Conservation (phyloP, 2,329 filamentous ascomycete genomes). For the Berkeleyomyces basicola region DNA sequence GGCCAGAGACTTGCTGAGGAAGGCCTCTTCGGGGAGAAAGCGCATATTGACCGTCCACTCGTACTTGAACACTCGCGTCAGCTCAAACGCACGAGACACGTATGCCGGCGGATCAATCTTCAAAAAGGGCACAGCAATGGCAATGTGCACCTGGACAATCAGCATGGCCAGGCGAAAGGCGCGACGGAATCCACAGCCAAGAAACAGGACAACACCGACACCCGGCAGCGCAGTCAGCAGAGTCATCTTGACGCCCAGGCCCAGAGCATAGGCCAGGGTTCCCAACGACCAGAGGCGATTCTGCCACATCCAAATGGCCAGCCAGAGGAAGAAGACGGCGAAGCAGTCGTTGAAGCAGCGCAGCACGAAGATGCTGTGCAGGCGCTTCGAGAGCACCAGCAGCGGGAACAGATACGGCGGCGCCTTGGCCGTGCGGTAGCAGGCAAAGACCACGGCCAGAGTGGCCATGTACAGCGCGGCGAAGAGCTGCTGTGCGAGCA, state of each 20-base stretch:
- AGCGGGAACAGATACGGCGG: slow-evolving; percentile 80
- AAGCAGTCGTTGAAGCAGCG: slow-evolving; percentile 94
- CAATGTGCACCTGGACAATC: slow-evolving; percentile 63
- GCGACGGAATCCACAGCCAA: slow-evolving; percentile 52
- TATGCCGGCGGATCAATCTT: slow-evolving; percentile 52
- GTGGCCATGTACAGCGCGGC: slow-evolving; percentile 61
- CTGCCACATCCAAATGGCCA: slow-evolving; percentile 65
- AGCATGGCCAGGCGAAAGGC: slow-evolving; percentile 54
- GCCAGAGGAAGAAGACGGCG: slow-evolving; percentile 67
- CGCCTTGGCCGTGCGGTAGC: slow-evolving; percentile 61
- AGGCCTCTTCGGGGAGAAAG: slow-evolving; percentile 70
- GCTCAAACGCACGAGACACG: slow-evolving; percentile 68
- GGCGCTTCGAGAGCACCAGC: slow-evolving; percentile 72
- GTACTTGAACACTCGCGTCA: slow-evolving; percentile 81
- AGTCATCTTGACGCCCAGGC: slow-evolving; percentile 91
- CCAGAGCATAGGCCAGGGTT: slow-evolving; percentile 56
- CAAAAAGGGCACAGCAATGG: slow-evolving; percentile 51
- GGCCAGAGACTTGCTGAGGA: slow-evolving; percentile 55
- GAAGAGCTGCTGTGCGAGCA: slow-evolving; percentile 72
- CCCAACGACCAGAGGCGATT: slow-evolving; percentile 56
- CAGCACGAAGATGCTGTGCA: slow-evolving; percentile 87
- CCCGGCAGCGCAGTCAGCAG: slow-evolving; percentile 69
- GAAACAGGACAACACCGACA: slow-evolving; percentile 57
- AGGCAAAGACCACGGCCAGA: slow-evolving; percentile 60
- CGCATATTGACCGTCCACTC: slow-evolving; percentile 99